Evolutionary conservation across 768 basidiomycete genomes (phyloP), one percentile per base, ranked within the genome.

Genomic region (Calocera viscosa): DNA sequence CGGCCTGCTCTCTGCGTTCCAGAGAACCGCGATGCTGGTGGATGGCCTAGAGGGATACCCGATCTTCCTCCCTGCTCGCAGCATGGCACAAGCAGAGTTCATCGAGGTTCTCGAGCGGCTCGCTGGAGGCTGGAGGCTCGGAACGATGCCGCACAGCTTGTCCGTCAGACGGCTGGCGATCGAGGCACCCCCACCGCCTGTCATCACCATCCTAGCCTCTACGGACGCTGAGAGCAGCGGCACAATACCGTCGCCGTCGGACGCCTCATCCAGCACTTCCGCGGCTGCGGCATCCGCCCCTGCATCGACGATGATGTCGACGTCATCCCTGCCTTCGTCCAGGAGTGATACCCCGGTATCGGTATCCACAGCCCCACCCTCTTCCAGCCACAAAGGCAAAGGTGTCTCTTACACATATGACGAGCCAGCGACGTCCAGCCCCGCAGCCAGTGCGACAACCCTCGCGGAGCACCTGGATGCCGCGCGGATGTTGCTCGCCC

Each of bases 71-170:
- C 89, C 90, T 10, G 89, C 92, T 16, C 80, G 92, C 34, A 91
- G 90, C 14, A 90, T 93, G 87, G 86, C 88, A 0, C 92, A 94
- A 72, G 90, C 90, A 11, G 91, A 94, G 76, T 93, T 92, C 70
- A 78, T 91, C 67, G 92, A 94, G 75, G 80, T 90, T 8, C 79
- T 93, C 67, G 91, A 93, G 71, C 83, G 92, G 11, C 83, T 94
- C 47, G 86, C 89, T 0, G 76, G 81, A 10, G 87, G 89, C 0
- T 94, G 92, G 92, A 81, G 76, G 67, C 78, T 78, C 24, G 90
- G 89, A 7, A 74, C 82, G 12, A 65, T 64, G 24, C 71, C 71
- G 16, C 69, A 69, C 26, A 68, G 69, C 14, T 64, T 66, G 30
- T 26, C 53, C 10, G 10, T 60, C 26, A 63, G 39, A 26, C 64